Evolutionary conservation across 768 basidiomycete genomes (phyloP).

Genomic region (Rubroboletus pulcherrimus): DNA sequence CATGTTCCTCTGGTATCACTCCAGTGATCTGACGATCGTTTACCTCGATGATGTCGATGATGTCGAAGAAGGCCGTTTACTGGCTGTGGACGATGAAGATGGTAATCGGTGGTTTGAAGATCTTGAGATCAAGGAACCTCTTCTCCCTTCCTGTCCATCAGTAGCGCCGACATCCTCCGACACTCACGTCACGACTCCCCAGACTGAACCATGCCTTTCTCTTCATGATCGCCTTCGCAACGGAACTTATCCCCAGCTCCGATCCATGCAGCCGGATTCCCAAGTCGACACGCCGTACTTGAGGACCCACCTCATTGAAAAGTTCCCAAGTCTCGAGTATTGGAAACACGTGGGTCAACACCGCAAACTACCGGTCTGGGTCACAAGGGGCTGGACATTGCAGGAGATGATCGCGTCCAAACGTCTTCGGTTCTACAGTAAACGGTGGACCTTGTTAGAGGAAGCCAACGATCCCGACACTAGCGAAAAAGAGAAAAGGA

Average conservation of each 20-base stretch:
- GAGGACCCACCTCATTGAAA: slow-evolving; percentile 5
- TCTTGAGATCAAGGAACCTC: slow-evolving; percentile 14
- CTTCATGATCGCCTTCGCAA: slow-evolving; percentile 8
- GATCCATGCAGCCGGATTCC: slow-evolving; percentile 13
- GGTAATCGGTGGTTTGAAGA: slow-evolving; percentile 16
- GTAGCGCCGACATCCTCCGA: neutral
- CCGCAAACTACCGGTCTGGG: slow-evolving; percentile 15
- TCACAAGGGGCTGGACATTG: slow-evolving; percentile 26
- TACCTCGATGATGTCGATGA: slow-evolving; percentile 29
- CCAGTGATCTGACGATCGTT: slow-evolving; percentile 26
- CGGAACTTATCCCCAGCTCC: neutral
- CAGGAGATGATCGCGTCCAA: slow-evolving; percentile 28
- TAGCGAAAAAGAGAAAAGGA: slow-evolving; percentile 4
- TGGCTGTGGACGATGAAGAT: neutral
- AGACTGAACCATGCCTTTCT: neutral
- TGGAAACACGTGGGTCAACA: neutral
- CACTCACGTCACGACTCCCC: neutral
- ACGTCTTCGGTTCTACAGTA: slow-evolving; percentile 27
- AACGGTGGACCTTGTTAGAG: slow-evolving; percentile 22
- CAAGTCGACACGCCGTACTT: slow-evolving; percentile 21
- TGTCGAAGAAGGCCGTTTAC: slow-evolving; percentile 14
- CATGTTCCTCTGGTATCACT: slow-evolving; percentile 29
- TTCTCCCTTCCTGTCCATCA: slow-evolving; percentile 1
- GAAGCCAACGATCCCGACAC: slow-evolving; percentile 18
- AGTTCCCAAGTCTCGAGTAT: neutral